Conservation (phyloP, 2,329 filamentous ascomycete genomes). For the Fusarium aywerte region DNA sequence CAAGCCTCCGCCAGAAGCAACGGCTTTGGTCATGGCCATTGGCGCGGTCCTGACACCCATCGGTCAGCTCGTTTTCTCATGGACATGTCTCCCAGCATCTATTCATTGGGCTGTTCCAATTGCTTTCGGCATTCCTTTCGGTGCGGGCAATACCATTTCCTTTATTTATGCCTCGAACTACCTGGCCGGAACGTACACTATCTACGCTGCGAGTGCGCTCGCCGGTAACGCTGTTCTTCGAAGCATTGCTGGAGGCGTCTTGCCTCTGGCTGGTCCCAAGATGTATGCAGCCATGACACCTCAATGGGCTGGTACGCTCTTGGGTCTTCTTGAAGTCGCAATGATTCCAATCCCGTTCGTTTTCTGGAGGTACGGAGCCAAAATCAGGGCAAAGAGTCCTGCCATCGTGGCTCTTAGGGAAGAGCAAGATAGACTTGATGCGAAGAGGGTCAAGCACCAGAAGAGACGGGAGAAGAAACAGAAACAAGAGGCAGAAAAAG, state of each 20-base stretch:
- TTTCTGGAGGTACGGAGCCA: constrained; percentile 73
- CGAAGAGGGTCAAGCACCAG: constrained; percentile 48
- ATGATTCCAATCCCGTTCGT: constrained; percentile 84
- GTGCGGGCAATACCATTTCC: constrained; percentile 77
- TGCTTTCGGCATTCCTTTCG: constrained; percentile 81
- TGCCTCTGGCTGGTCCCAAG: constrained; percentile 78
- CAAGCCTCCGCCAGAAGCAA: constrained; percentile 79
- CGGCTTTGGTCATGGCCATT: constrained; percentile 82
- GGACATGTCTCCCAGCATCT: constrained; percentile 80
- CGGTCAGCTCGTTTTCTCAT: constrained; percentile 87
- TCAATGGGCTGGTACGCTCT: constrained; percentile 81
- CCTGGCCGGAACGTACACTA: constrained; percentile 79
- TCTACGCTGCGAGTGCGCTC: constrained; percentile 83
- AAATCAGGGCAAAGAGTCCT: constrained; percentile 63
- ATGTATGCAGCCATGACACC: constrained; percentile 78
- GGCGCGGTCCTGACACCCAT: constrained; percentile 78
- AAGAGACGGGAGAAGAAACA: constrained; percentile 38
- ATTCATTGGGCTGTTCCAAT: constrained; percentile 88
- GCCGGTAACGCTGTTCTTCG: constrained; percentile 82
- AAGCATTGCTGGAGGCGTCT: constrained; percentile 77
- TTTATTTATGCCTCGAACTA: constrained; percentile 90
- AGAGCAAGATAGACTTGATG: constrained; percentile 54
- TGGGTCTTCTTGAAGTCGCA: constrained; percentile 77
- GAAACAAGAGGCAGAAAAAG: constrained; percentile 6
- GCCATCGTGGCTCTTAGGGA: constrained; percentile 59